phyloP scores from a whole-genome alignment of 768 basidiomycete species.

The Termitomyces sp. region DNA sequence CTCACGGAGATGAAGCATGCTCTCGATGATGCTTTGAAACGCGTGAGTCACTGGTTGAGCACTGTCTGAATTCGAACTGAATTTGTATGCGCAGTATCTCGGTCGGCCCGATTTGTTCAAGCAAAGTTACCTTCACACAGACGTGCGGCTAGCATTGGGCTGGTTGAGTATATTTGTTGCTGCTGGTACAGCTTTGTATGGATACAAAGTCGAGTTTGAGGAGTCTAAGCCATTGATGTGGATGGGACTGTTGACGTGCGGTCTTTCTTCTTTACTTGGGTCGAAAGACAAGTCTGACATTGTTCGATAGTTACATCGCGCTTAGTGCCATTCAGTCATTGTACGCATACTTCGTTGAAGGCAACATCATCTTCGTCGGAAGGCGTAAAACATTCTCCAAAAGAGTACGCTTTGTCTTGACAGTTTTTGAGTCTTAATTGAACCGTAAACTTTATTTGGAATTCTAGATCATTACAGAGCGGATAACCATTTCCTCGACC shows the following conservation, averaged over 20 bases:
- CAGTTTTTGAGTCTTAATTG: neutral
- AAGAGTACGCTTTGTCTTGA: slow-evolving; percentile 43
- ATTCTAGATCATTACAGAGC: slow-evolving; percentile 81
- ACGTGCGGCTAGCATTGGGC: slow-evolving; percentile 81
- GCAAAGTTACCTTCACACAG: slow-evolving; percentile 82
- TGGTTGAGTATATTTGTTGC: slow-evolving; percentile 85
- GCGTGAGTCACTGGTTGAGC: slow-evolving; percentile 41
- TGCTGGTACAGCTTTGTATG: slow-evolving; percentile 75
- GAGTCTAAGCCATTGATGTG: slow-evolving; percentile 77
- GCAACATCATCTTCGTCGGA: slow-evolving; percentile 80
- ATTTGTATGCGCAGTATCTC: slow-evolving; percentile 51
- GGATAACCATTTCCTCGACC: slow-evolving; percentile 70
- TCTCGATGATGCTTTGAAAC: slow-evolving; percentile 86
- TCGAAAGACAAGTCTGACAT: slow-evolving; percentile 4
- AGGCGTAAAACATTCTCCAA: slow-evolving; percentile 88
- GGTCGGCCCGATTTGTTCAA: slow-evolving; percentile 79
- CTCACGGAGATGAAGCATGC: slow-evolving; percentile 59
- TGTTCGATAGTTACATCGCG: slow-evolving; percentile 55
- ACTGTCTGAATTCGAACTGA: neutral
- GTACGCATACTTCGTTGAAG: slow-evolving; percentile 85
- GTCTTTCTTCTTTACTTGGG: slow-evolving; percentile 14
- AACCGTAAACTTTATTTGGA: slow-evolving; percentile 27
- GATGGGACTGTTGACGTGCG: slow-evolving; percentile 73
- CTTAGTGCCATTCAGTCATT: slow-evolving; percentile 68
- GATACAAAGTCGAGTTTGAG: slow-evolving; percentile 86